Base-by-base conservation (phyloP, 1,284 basidiomycete genomes). In the Entoloma clypeatum region DNA sequence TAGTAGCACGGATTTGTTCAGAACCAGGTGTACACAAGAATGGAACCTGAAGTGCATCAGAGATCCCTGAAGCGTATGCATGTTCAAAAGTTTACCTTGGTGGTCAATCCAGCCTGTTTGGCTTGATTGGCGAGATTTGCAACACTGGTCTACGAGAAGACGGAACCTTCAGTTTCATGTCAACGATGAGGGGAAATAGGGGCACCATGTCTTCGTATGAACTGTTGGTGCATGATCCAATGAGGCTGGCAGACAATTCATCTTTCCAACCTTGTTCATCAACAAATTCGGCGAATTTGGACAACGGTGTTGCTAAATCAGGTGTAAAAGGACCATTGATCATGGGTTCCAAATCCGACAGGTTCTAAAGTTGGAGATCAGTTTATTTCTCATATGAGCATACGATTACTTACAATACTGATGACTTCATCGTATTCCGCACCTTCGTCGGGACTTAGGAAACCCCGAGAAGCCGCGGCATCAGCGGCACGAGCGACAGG, bases 261-360 rank as follows among this genome's bases (percentile, higher is more conserved):
- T 95, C 92, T 59, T 92, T 91, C 86, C 92, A 97, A 17, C 86
- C 86, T 61, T 91, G 85, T 49, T 85, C 78, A 62, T 83, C 74
- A 33, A 98, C 74, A 57, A 95, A 83, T 3, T 71, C 57, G 24
- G 81, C 85, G 59, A 99, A 99, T 57, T 86, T 81, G 28, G 93
- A 96, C n/a, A 99, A 66, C 10, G 94, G 93, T 0, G 94, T 98
- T 10, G 93, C 88, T 32, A 99, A 70, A 67, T 99, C 96, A 11
- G 96, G 96, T 1, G 96, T 99, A 70, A 97, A 97, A 4, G 96
- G 96, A 0, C 96, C 96, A 62, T 98, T 99, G 57, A 97, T 81
- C 41, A 86, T 91, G 6, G 96, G 96, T 61, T 99, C 96, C 30
- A 99, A 73, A 40, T 88, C 79, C 5, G 90, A 92, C 19, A 99